Conservation (phyloP, 768 basidiomycete species). For the Suillus subalutaceus region DNA sequence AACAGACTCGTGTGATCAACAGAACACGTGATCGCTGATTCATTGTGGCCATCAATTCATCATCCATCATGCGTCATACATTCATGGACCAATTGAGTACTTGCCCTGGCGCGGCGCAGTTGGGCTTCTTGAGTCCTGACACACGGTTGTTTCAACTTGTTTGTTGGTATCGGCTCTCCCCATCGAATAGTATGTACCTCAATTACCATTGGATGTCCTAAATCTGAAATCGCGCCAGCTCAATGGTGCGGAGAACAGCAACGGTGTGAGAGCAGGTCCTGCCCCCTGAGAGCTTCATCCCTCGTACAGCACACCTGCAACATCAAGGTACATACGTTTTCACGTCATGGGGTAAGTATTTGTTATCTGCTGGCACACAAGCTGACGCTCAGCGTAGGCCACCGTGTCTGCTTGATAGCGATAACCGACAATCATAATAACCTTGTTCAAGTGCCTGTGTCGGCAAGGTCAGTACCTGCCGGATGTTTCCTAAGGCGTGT, state of each 20-base stretch:
- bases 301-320: background rate
- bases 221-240: background rate
- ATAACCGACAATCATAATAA: background rate
- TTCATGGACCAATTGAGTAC: background rate
- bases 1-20: background rate
- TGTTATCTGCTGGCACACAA: background rate
- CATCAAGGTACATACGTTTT: background rate
- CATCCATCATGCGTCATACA: too few relatives aligned
- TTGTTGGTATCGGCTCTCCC: background rate
- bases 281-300: background rate
- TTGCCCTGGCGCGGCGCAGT: background rate
- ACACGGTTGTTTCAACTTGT: background rate
- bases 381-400: background rate
- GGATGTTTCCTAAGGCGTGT: background rate
- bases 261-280: background rate
- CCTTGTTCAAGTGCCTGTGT: background rate
- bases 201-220: background rate
- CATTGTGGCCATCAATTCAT: too few relatives aligned
- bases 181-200: background rate
- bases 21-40: background rate
- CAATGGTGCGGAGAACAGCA: background rate
- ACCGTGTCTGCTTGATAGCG: background rate
- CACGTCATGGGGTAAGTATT: background rate
- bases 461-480: background rate
- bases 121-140: too few relatives aligned